Base-by-base conservation (phyloP, 345 rosid genomes). In the Rhodomyrtus tomentosa region DNA sequence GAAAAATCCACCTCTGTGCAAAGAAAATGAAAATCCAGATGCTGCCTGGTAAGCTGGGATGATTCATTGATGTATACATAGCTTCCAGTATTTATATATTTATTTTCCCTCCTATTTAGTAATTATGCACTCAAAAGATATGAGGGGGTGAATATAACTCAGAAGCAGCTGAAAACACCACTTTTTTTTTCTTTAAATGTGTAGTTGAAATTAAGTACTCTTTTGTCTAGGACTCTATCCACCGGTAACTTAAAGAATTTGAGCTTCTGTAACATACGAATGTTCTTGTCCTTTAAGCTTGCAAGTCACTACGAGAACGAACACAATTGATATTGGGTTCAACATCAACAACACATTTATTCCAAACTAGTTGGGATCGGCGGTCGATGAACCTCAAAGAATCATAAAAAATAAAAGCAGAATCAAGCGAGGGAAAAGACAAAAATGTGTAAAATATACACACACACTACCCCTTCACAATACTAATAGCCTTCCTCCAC, bases 21-120 rank as follows among this genome's bases (percentile, higher is more conserved):
- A 90, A 85, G 98, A 95, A 82, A 87, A 88, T 72, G 99, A 96
- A 88, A 96, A 96, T 86, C 95, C 97, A 18, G 98, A 96, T 90
- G 97, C 98, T 84, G 95, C 97, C 82, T 96, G 99, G 99, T 96
- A 89, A 91, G 94, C 59, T 82, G 79, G 72, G 81, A 80, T 76
- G 32, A 55, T 50, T 15, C 53, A 82, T 62, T 81, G 74, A 56
- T 45, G 80, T 13, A 52, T 84, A 80, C 80, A 49, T 59, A 81
- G 73, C 32, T 84, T 83, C 56, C 48, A 13, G 72, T 84, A 80
- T 59, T 83, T 27, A 22, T 24, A 48, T 14, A 20, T 38, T 52
- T 21, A 16, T 10, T n/a, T 55, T 76, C 85, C 40, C 32, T 36
- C 10, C 42, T 83, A 13, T 20, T 79, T 29, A 79, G 74, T 62